Conservation (phyloP, 169 alveolate species). For the Eimeria necatrix region DNA sequence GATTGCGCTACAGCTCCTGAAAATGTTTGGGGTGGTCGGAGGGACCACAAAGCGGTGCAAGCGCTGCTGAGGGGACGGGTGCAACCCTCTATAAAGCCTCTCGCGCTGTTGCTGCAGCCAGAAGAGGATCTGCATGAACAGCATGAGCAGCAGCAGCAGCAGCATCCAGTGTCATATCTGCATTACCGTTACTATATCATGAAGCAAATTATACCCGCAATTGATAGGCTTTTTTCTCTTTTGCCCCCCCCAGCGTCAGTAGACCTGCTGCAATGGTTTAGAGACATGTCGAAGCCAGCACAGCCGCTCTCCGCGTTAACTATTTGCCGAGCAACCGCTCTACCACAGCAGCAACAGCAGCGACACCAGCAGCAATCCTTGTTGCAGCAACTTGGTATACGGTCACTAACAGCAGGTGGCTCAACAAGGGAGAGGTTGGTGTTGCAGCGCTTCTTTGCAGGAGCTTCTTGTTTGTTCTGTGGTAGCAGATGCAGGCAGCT, state of each 20-base stretch:
- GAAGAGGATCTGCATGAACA: conserved; percentile 58
- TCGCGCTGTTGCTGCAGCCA: conserved; percentile 32
- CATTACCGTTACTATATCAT: conserved; percentile 77
- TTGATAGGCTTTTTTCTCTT: conserved; percentile 77
- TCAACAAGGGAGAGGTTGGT: conserved; percentile 45
- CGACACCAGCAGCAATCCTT: conserved; percentile 65
- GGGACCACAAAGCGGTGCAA: conserved; percentile 64
- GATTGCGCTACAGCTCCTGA: conserved; percentile 79
- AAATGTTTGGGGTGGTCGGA: conserved; percentile 77
- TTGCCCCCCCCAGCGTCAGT: conserved; percentile 66
- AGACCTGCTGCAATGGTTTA: conserved; percentile 79
- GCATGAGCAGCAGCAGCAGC: conserved; percentile 20
- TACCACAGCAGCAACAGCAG: conserved; percentile 32
- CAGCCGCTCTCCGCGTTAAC: conserved; percentile 9
- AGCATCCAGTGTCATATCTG: conserved; percentile 47
- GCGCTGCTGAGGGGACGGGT: conserved; percentile 60
- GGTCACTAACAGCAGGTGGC: conserved; percentile 16
- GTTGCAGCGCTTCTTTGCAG: conserved; percentile 77
- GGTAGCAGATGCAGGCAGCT: conserved; percentile 48
- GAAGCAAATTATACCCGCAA: conserved; percentile 81
- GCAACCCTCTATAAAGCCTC: background rate
- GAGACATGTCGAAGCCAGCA: conserved; percentile 80
- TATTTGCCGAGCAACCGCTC: background rate
- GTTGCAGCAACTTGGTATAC: conserved; percentile 62
- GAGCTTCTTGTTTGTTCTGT: conserved; percentile 73